phyloP scores from a whole-genome alignment of 371 early-diverging fungal species.

The Mucor indicus region DNA sequence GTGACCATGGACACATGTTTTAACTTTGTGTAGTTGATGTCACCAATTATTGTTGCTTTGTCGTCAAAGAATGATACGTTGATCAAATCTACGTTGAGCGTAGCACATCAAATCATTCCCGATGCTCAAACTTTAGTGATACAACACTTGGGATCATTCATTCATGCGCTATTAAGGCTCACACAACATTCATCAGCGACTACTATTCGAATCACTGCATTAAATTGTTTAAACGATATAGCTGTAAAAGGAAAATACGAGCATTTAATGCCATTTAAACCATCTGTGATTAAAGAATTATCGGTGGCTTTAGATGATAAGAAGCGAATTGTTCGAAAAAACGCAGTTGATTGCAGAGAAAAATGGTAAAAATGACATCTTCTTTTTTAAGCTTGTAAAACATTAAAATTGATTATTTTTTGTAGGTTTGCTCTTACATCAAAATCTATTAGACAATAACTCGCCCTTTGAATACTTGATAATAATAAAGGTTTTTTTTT shows the following conservation, averaged over 20 bases:
- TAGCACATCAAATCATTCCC: slow-evolving; percentile 21
- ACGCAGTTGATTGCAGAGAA: slow-evolving; percentile 78
- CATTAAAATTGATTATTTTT: too few relatives aligned
- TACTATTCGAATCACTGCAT: slow-evolving; percentile 54
- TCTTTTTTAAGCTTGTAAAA: too few relatives aligned
- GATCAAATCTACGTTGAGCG: slow-evolving; percentile 14
- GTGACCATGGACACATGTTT: not conserved
- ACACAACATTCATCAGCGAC: slow-evolving; percentile 6
- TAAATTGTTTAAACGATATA: slow-evolving; percentile 53
- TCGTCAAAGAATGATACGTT: slow-evolving; percentile 17
- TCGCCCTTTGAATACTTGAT: too few relatives aligned
- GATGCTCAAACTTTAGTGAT: slow-evolving; percentile 10
- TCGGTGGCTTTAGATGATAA: slow-evolving; percentile 71
- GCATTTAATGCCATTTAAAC: slow-evolving; percentile 35
- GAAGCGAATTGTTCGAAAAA: slow-evolving; percentile 79
- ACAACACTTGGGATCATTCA: slow-evolving; percentile 19
- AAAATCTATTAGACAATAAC: too few relatives aligned
- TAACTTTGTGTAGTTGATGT: slow-evolving; percentile 16
- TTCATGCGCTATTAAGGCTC: slow-evolving; percentile 23
- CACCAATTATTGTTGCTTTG: slow-evolving; percentile 25
- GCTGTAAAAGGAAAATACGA: slow-evolving; percentile 9
- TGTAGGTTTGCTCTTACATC: too few relatives aligned
- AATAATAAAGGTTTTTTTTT: too few relatives aligned
- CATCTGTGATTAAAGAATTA: slow-evolving; percentile 58
- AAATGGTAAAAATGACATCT: slow-evolving; percentile 76